These are phyloP conservation scores for Davidsoniella neocaledoniae DNA, from an alignment of 2,329 filamentous ascomycete species.

Conservation along the genomic window DNA sequence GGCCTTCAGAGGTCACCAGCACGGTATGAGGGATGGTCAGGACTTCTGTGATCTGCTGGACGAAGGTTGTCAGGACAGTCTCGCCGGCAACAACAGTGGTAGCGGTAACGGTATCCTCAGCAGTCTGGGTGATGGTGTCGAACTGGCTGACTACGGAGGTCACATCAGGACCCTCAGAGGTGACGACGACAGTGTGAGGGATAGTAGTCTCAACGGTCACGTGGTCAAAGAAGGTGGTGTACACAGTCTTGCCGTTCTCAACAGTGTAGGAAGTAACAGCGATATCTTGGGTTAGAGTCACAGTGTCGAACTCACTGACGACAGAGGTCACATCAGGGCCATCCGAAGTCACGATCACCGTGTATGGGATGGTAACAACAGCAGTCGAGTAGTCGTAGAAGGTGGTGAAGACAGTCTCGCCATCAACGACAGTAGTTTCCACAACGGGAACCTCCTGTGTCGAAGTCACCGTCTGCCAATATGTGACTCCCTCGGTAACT, in stretches of 20 bases:
- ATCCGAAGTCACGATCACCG: constrained; percentile 1
- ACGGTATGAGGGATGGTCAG: neutral
- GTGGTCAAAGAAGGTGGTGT: constrained; percentile 3
- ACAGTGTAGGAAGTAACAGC: neutral
- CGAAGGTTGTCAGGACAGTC: constrained; percentile 4
- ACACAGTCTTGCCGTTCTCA: constrained; percentile 7
- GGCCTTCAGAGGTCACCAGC: constrained; percentile 2
- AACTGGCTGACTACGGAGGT: neutral
- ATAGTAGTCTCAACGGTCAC: constrained; percentile 2
- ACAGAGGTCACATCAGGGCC: constrained; percentile 2
- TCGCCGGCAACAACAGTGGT: constrained; percentile 7
- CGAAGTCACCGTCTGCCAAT: neutral
- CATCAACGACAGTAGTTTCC: neutral
- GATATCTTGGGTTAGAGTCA: neutral
- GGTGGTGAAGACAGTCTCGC: constrained; percentile 2
- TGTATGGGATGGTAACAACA: neutral
- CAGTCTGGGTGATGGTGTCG: constrained; percentile 2
- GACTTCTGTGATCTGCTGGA: neutral
- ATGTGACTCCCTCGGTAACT: neutral
- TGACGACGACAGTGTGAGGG: neutral
- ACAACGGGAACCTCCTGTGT: neutral
- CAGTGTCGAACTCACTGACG: neutral
- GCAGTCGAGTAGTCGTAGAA: neutral
- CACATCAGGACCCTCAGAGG: constrained; percentile 6
- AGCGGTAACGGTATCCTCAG: neutral